Base-by-base conservation (phyloP, 805 yeast genomes). In the Sugiyamaella qingdaonensis region DNA sequence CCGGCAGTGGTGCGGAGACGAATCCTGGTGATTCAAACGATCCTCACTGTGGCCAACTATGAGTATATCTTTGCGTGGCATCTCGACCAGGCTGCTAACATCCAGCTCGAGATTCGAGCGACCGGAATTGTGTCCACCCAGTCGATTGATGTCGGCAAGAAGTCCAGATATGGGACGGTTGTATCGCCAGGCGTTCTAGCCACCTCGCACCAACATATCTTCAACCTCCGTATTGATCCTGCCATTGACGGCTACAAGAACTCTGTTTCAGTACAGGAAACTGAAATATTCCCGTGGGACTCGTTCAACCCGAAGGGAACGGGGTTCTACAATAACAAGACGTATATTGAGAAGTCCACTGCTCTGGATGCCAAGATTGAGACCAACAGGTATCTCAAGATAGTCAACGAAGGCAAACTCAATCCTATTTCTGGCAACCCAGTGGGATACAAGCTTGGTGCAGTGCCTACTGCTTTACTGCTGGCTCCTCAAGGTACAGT, bases 51-150 rank as follows among this genome's bases (percentile, higher is more conserved):
- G 57, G 91, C 89, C 52, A 86, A 86, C 74, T 86, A 86, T 72
- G 94, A 86, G 73, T 86, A 86, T 73, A 79, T 84, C 59, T 68
- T 86, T 61, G 85, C 85, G 71, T 73, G 82, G 66, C 79, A 85
- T 65, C 82, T 86, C 64, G 86, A 82, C 63, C 88, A 81, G 70
- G 89, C 84, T 60, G 95, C 91, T 64, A 82, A 84, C 51, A 82
- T 86, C 62, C 82, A 82, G 59, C 82, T 86, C 56, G 89, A 87
- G 68, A 84, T 85, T 55, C 79, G 92, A 73, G 94, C 94, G 56
- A 86, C 95, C 54, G 95, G 95, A 77, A 86, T 86, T 64, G 76
- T 86, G 60, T 86, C 92, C 34, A 86, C 95, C 54, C 85, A 84
- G 85, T 89, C 90, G 62, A 81, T 85, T 59, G 91, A 86, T 58